Conservation (phyloP, 148 eudicot species). For the Rhododendron ovatum region DNA sequence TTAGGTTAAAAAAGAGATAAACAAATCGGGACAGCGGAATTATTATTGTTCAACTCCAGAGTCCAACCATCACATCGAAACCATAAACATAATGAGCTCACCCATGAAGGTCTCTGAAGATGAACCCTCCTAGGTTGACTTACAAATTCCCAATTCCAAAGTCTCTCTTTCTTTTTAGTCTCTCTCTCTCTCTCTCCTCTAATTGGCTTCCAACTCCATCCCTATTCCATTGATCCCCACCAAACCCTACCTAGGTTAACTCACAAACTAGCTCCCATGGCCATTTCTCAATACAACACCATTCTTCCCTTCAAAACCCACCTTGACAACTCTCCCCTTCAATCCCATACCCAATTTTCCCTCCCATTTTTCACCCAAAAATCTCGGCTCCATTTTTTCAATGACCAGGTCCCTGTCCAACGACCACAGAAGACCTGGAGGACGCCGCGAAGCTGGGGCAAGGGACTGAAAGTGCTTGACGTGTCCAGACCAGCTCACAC, state of each 20-base stretch:
- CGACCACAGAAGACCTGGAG: too few relatives aligned
- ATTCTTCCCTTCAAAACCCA: neutral
- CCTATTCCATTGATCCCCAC: neutral
- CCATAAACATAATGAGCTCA: too few relatives aligned
- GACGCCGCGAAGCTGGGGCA: too few relatives aligned
- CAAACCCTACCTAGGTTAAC: neutral
- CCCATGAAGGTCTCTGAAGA: too few relatives aligned
- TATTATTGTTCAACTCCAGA: too few relatives aligned
- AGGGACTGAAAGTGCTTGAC: too few relatives aligned
- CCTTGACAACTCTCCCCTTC: neutral
- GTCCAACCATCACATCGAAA: too few relatives aligned
- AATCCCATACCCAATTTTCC: neutral
- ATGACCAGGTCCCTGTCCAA: too few relatives aligned
- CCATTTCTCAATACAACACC: slow-evolving; percentile 14
- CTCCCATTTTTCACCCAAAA: neutral
- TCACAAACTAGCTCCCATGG: slow-evolving; percentile 12
- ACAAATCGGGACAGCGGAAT: too few relatives aligned
- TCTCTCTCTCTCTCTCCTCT: neutral
- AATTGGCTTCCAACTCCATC: neutral
- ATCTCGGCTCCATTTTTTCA: neutral
- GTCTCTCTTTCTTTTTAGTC: neutral
- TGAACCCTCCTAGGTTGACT: neutral
- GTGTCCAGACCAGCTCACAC: neutral
- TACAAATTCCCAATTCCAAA: neutral
- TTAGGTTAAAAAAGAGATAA: too few relatives aligned